Percentiles rank a stretch among this genome's conserved stretches.
phyloP scores from a whole-genome alignment of 306 rosid genomes.

The Trichosanthes truncata region DNA sequence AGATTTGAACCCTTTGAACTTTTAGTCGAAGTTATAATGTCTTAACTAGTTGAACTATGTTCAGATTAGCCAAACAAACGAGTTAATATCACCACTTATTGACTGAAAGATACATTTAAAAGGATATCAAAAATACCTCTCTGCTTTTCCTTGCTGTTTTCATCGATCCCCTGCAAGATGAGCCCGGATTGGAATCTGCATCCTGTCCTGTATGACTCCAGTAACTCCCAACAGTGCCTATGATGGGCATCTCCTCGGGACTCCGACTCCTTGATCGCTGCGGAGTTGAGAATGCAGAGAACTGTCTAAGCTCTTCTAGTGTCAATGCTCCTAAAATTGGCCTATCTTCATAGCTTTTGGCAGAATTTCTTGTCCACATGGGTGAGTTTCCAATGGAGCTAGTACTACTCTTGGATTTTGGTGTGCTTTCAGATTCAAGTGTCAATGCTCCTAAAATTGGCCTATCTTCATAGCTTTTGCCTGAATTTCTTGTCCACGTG shows the following conservation, averaged over 20 bases:
- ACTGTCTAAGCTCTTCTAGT: constrained; percentile 34
- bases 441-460: constrained; percentile 56
- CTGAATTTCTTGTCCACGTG: constrained; percentile 23
- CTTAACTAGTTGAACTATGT: not conserved
- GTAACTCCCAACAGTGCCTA: constrained; percentile 77
- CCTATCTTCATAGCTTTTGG: constrained; percentile 33
- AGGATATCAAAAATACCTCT: constrained; percentile 16
- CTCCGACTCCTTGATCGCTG: constrained; percentile 29
- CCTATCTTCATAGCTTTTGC: constrained; percentile 33
- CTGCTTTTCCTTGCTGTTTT: constrained; percentile 2
- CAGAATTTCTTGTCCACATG: constrained; percentile 23
- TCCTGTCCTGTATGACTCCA: constrained; percentile 53
- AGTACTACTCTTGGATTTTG: constrained; percentile 14
- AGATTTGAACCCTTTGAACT: no score
- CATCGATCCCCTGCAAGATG: constrained; percentile 12
- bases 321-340: constrained; percentile 56
- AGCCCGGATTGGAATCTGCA: constrained; percentile 25
- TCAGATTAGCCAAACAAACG: not conserved
- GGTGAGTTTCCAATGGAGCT: constrained; percentile 26
- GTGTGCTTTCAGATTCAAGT: no score
- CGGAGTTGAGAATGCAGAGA: constrained; percentile 26
- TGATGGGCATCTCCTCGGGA: constrained; percentile 37
- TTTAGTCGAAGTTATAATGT: no score
- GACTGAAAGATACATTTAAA: not conserved
- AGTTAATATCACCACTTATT: not conserved